Percentiles rank a stretch among this genome's conserved stretches.
Conservation (phyloP, 2,329 filamentous ascomycete genomes). For the Colletotrichum graminicola region DNA sequence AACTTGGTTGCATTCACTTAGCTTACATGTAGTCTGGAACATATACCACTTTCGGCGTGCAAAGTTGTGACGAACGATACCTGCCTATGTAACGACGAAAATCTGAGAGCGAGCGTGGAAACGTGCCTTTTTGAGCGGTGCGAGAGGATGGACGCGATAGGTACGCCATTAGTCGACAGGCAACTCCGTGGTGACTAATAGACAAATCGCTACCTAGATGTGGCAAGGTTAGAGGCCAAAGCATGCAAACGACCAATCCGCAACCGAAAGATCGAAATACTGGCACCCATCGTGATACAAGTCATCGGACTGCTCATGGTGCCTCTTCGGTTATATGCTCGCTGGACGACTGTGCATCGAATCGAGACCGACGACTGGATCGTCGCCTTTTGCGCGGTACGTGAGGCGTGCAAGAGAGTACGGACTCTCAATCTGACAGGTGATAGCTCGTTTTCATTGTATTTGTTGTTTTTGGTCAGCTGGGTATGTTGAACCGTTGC, state of each 20-base stretch:
- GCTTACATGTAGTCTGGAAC: constrained; percentile 44
- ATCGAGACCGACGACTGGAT: constrained; percentile 56
- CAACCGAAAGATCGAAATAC: constrained; percentile 50
- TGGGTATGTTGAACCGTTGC: constrained; percentile 44
- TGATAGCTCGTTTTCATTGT: constrained; percentile 47
- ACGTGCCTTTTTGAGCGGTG: constrained; percentile 47
- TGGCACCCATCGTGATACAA: constrained; percentile 53
- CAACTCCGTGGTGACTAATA: not conserved
- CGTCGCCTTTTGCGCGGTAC: constrained; percentile 52
- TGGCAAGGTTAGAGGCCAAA: constrained; percentile 49
- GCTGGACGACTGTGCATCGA: constrained; percentile 49
- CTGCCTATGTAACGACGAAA: constrained; percentile 48
- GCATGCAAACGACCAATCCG: constrained; percentile 50
- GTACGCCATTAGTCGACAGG: constrained; percentile 38
- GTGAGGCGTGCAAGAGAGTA: constrained; percentile 14
- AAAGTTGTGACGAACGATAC: constrained; percentile 44
- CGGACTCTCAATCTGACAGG: not conserved
- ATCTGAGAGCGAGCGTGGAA: constrained; percentile 42
- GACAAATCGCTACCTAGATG: constrained; percentile 46
- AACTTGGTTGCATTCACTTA: constrained; percentile 17
- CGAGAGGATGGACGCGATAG: constrained; percentile 45
- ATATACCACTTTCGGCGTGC: constrained; percentile 46
- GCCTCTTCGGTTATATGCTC: constrained; percentile 53
- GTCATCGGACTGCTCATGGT: constrained; percentile 51
- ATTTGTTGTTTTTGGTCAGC: constrained; percentile 50